Percentiles rank a stretch among this genome's conserved stretches.
These are phyloP conservation scores for Pistacia integerrima DNA, from an alignment of 345 rosid genomes.

Conservation along the genomic window DNA sequence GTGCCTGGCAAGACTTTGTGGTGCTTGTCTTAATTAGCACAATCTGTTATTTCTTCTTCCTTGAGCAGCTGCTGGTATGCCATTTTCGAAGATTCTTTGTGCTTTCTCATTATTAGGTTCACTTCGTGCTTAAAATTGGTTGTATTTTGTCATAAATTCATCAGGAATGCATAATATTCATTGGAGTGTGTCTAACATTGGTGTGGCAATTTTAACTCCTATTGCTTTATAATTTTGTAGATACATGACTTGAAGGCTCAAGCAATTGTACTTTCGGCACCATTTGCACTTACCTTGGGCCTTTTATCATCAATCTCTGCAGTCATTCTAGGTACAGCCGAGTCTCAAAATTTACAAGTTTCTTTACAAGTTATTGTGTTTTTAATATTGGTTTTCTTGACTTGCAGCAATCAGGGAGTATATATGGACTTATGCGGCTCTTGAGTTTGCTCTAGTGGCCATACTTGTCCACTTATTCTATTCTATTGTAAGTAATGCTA, in stretches of 20 bases:
- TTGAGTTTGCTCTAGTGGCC: slow-evolving; percentile 83
- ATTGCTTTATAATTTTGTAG: slow-evolving; percentile 36
- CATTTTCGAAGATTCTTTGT: slow-evolving; percentile 13
- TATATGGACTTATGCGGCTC: slow-evolving; percentile 91
- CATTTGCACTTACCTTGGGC: slow-evolving; percentile 77
- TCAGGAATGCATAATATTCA: slow-evolving; percentile 5
- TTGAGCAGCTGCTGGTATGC: slow-evolving; percentile 88
- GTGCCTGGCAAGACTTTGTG: slow-evolving; percentile 93
- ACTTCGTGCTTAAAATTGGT: background rate
- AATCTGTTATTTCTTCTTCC: slow-evolving; percentile 94
- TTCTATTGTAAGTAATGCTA: slow-evolving; percentile 49
- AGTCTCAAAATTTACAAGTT: slow-evolving; percentile 4
- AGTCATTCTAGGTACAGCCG: slow-evolving; percentile 63
- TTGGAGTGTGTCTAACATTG: background rate
- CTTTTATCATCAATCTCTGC: slow-evolving; percentile 77
- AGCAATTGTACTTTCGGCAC: slow-evolving; percentile 78
- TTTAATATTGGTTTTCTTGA: slow-evolving; percentile 5
- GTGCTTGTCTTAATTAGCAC: slow-evolving; percentile 90
- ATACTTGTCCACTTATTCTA: slow-evolving; percentile 60
- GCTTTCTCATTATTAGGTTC: background rate
- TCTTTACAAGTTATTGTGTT: background rate
- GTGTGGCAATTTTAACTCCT: slow-evolving; percentile 13
- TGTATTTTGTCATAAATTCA: background rate
- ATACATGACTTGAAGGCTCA: slow-evolving; percentile 60
- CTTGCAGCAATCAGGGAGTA: slow-evolving; percentile 79